These are phyloP conservation scores for Penicillium oxalicum DNA, from an alignment of 2,329 filamentous ascomycete genomes.

Conservation along the genomic window DNA sequence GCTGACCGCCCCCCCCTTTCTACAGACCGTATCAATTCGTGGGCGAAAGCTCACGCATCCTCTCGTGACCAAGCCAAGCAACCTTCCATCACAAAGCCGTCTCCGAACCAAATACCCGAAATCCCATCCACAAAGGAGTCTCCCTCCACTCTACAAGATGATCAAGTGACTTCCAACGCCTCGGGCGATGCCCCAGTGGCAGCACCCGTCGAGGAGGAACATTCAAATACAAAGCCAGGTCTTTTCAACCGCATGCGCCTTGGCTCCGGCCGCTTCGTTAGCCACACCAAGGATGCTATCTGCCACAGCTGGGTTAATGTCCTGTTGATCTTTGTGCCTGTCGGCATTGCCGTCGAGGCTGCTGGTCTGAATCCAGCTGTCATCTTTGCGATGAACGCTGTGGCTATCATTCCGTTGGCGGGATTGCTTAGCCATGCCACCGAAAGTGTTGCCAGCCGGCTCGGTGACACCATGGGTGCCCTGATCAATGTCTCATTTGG, in stretches of 20 bases:
- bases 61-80: constrained; percentile 11
- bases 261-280: constrained; percentile 27
- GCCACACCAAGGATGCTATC: constrained; percentile 31
- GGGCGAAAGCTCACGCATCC: constrained; percentile 38
- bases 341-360: constrained; percentile 36
- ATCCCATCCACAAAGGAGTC: constrained; percentile 5
- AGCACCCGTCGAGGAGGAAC: constrained; percentile 17
- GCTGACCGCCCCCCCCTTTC: constrained; percentile 4
- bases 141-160: constrained; percentile 17
- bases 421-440: constrained; percentile 67
- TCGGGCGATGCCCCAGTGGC: constrained; percentile 12
- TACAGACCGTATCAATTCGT: constrained; percentile 35
- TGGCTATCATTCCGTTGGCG: constrained; percentile 69
- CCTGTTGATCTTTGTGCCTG: constrained; percentile 38
- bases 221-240: constrained; percentile 17
- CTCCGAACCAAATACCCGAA: constrained; percentile 5
- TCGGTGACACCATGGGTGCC: constrained; percentile 68
- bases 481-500: constrained; percentile 72
- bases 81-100: not conserved
- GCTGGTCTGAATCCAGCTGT: constrained; percentile 51
- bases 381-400: constrained; percentile 67
- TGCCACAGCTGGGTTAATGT: constrained; percentile 41
- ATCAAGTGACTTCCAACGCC: constrained; percentile 23
- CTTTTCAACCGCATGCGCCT: constrained; percentile 26
- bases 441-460: constrained; percentile 64